These are phyloP conservation scores for Paulownia fortunei DNA, from an alignment of 257 asterid species.

Conservation along the genomic window DNA sequence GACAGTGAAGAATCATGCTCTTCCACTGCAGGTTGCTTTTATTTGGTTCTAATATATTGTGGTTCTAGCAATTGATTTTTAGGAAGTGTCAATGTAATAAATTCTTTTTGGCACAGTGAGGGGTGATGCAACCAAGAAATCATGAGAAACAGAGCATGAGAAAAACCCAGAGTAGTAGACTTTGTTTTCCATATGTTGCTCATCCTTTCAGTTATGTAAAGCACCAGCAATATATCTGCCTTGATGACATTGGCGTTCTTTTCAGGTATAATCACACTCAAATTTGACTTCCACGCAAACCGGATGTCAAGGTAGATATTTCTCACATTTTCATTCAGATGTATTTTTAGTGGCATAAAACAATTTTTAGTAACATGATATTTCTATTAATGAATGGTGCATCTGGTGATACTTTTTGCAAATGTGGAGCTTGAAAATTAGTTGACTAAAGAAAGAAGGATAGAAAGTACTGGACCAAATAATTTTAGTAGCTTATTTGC, in stretches of 20 bases:
- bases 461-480: background rate
- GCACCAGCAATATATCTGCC: background rate
- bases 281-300: slow-evolving; percentile 36
- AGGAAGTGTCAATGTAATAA: background rate
- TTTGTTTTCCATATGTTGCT: slow-evolving; percentile 14
- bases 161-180: slow-evolving; percentile 1
- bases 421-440: slow-evolving; percentile 26
- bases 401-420: background rate
- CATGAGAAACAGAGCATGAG: slow-evolving; percentile 32
- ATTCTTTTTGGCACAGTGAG: slow-evolving; percentile 44
- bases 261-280: slow-evolving; percentile 40
- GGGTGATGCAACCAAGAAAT: slow-evolving; percentile 46
- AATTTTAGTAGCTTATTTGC: slow-evolving; percentile 27
- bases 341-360: background rate
- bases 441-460: slow-evolving; percentile 14
- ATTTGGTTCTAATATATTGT: slow-evolving; percentile 21
- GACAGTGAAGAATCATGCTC: slow-evolving; percentile 84
- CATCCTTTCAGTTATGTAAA: background rate
- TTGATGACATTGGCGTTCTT: slow-evolving; percentile 12
- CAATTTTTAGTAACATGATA: background rate
- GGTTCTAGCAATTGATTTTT: slow-evolving; percentile 21
- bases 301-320: slow-evolving; percentile 43
- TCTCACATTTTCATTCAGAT: slow-evolving; percentile 3
- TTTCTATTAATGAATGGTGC: slow-evolving; percentile 8
- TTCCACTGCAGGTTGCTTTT: slow-evolving; percentile 63